A percentile compares a stretch with the other conserved stretches of the same genome.
Conservation (phyloP, 2,329 filamentous ascomycete genomes). For the Ceratocystis lukuohia region DNA sequence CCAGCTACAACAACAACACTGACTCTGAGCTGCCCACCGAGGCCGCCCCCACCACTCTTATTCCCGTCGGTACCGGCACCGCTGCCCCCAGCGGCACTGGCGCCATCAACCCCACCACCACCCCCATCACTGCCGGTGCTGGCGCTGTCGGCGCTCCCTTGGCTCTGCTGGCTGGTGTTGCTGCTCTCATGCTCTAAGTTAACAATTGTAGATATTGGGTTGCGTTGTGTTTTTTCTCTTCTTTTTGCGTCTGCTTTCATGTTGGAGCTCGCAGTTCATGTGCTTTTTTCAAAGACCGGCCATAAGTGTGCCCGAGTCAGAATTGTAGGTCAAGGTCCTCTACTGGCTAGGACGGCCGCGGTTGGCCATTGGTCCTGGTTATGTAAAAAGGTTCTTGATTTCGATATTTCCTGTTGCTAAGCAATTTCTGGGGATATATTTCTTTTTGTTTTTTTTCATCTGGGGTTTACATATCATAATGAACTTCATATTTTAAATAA, state of each 20-base stretch:
- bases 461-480: slow-evolving; percentile 1
- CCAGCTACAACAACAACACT: slow-evolving; percentile 14
- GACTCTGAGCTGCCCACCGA: slow-evolving; percentile 23
- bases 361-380: neutral
- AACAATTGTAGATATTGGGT: slow-evolving; percentile 2
- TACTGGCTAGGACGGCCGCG: neutral
- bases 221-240: slow-evolving; percentile 5
- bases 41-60: slow-evolving; percentile 23
- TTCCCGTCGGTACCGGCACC: slow-evolving; percentile 19
- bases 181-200: slow-evolving; percentile 16
- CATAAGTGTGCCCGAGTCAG: neutral
- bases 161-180: slow-evolving; percentile 16
- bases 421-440: neutral
- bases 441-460: neutral
- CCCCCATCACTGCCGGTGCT: slow-evolving; percentile 19
- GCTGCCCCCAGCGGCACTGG: slow-evolving; percentile 22
- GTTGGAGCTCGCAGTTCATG: neutral
- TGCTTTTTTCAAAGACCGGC: slow-evolving; percentile 1
- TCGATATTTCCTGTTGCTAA: neutral
- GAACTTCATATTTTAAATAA: neutral
- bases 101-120: slow-evolving; percentile 21
- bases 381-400: neutral
- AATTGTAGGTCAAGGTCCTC: neutral
- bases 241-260: neutral
- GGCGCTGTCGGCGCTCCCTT: slow-evolving; percentile 17